Conservation (phyloP, 371 early-diverging fungal genomes). For the Dichotomocladium elegans region DNA sequence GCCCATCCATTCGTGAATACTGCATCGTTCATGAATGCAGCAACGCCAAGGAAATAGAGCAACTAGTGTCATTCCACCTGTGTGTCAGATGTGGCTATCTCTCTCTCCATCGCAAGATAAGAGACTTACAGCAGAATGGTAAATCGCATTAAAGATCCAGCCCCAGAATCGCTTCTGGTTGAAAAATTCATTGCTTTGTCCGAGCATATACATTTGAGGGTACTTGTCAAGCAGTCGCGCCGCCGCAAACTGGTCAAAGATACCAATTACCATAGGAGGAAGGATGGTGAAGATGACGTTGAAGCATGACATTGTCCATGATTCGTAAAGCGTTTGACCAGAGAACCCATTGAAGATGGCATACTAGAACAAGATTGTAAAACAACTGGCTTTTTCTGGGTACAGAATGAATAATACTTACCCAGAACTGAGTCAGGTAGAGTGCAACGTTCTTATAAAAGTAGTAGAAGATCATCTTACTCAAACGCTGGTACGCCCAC, state of each 20-base stretch:
- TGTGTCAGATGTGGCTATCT: background rate
- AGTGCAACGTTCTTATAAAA: slow-evolving; percentile 97
- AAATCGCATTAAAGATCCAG: slow-evolving; percentile 91
- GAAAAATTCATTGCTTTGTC: slow-evolving; percentile 88
- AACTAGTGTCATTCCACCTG: slow-evolving; percentile 29
- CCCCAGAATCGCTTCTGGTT: slow-evolving; percentile 93
- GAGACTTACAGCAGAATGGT: slow-evolving; percentile 73
- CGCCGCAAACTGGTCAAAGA: slow-evolving; percentile 91
- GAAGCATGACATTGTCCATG: slow-evolving; percentile 90
- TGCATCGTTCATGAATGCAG: slow-evolving; percentile 58
- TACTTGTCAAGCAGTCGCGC: slow-evolving; percentile 93
- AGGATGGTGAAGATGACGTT: slow-evolving; percentile 89
- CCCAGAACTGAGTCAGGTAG: slow-evolving; percentile 97
- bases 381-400: background rate
- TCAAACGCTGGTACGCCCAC: slow-evolving; percentile 89
- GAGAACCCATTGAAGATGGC: slow-evolving; percentile 89
- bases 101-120: too few relatives aligned
- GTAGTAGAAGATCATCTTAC: slow-evolving; percentile 84
- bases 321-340: slow-evolving; percentile 91
- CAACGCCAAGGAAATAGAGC: slow-evolving; percentile 60
- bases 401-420: slow-evolving; percentile 24
- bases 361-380: slow-evolving; percentile 46
- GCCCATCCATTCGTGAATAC: slow-evolving; percentile 60
- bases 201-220: slow-evolving; percentile 95
- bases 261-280: slow-evolving; percentile 87